Conservation (phyloP, 2,329 filamentous ascomycete species). For the Scedosporium minutisporum region DNA sequence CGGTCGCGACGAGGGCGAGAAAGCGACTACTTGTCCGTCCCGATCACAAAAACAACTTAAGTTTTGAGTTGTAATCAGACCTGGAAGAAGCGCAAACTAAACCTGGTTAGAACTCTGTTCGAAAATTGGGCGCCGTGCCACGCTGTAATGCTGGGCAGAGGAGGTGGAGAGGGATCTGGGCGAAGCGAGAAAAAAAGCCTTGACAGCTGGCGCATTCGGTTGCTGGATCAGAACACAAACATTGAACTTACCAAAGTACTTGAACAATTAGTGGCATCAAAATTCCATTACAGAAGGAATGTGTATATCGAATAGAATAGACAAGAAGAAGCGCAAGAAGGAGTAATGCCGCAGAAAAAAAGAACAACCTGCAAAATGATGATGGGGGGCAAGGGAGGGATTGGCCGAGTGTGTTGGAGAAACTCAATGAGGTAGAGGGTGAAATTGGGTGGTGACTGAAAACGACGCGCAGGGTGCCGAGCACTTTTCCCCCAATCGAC, state of each 20-base stretch:
- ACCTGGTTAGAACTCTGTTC: not conserved
- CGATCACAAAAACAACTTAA: not conserved
- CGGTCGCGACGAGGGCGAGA: not conserved
- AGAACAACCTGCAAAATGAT: not conserved
- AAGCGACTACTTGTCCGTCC: not conserved
- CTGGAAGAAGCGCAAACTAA: not conserved
- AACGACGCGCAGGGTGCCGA: not conserved
- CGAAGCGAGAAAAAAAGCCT: not conserved
- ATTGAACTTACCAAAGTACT: not conserved
- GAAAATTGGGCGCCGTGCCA: not conserved
- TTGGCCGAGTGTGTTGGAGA: not conserved
- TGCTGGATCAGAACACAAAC: not conserved
- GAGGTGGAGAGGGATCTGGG: not conserved
- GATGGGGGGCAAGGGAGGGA: not conserved
- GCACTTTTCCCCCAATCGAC: slow-evolving; percentile 1
- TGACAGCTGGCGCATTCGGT: slow-evolving; percentile 3
- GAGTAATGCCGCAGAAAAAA: not conserved
- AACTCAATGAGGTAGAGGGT: not conserved
- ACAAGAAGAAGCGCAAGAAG: not conserved
- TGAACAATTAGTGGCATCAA: not conserved
- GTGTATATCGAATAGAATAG: slow-evolving; percentile 3
- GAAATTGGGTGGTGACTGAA: not conserved
- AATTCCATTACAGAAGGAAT: not conserved
- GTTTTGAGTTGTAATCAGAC: not conserved
- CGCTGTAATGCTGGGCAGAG: not conserved